Evolutionary conservation across 192 early-diverging fungal species (phyloP), one percentile per base, ranked within the genome.

Genomic region (Spizellomyces sp.): DNA sequence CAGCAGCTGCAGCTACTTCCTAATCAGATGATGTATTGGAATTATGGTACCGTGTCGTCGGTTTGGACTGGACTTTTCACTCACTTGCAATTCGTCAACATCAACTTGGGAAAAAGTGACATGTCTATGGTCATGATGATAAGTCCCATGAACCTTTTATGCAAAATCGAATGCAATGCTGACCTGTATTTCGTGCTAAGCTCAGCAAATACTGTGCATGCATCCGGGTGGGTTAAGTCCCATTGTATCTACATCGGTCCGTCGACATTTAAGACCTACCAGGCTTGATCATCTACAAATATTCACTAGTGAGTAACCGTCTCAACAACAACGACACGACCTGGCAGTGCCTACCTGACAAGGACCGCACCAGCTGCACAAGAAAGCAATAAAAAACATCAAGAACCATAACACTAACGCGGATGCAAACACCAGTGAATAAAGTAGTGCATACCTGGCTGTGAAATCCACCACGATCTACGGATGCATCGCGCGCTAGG

Each of bases 391-490:
- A 36, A 36, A 3, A 36, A 36, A 0, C 27, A 36, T 36, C 27
- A 36, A 36, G 27, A 36, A 36, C 27, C 27, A 36, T 36, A 36
- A 36, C 27, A 36, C 27, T 3, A 36, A 3, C 27, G 3, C 27
- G 27, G 27, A 36, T 36, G 27, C 27, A 36, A n/a, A 36, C 3
- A 36, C 1, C 27, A 36, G 3, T 36, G 27, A 36, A 36, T 36
- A 36, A 36, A 3, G 27, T 36, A 36, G 27, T 36, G 17, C 56
- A 17, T 47, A 67, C 70, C 64, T 59, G 0, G 83, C 83, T n/a
- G 80, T 80, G 66, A 81, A 84, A 58, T 84, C 83, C 7, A 79
- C 74, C 8, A 84, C 78, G 27, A 84, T 70, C 73, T 82, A 66
- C 68, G 44, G 1, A 36, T 36, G 27, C 27, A 36, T 36, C 27